phyloP scores from a whole-genome alignment of 352 stramenopile genomes.

The Aphanomyces stellatus region DNA sequence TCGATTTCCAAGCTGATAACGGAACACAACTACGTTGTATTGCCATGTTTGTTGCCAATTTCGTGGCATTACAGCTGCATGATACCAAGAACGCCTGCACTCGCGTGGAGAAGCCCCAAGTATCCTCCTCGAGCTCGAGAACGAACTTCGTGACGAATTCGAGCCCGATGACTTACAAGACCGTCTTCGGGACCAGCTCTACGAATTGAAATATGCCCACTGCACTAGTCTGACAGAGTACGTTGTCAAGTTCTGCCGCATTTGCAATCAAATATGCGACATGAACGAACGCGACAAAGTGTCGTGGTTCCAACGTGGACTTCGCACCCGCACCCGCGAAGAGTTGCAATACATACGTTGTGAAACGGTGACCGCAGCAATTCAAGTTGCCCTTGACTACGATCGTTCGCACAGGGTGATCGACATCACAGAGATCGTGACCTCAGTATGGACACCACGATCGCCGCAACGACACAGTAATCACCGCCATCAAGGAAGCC shows the following conservation, averaged over 20 bases:
- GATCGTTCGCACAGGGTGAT: too few species aligned
- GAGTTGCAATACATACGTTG: neutral
- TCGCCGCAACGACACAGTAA: too few species aligned
- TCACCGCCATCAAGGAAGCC: too few species aligned
- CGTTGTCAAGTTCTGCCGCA: neutral
- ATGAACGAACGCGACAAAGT: neutral
- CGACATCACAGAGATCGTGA: too few species aligned
- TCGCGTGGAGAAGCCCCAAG: neutral
- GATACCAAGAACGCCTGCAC: neutral
- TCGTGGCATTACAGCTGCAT: too few species aligned
- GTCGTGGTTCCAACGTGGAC: neutral
- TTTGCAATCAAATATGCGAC: neutral
- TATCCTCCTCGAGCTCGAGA: neutral
- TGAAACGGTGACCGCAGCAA: too few species aligned
- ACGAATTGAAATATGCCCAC: neutral
- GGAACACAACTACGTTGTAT: too few species aligned
- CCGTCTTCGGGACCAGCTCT: neutral
- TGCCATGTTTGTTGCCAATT: too few species aligned
- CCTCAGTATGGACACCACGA: too few species aligned
- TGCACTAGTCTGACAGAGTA: neutral
- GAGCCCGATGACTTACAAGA: neutral
- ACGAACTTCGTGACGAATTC: neutral
- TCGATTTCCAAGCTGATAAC: neutral
- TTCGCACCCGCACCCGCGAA: neutral
- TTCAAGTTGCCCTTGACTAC: too few species aligned